Evolutionary conservation across 805 yeast genomes (phyloP).

Genomic region (Ogataea ganodermae): DNA sequence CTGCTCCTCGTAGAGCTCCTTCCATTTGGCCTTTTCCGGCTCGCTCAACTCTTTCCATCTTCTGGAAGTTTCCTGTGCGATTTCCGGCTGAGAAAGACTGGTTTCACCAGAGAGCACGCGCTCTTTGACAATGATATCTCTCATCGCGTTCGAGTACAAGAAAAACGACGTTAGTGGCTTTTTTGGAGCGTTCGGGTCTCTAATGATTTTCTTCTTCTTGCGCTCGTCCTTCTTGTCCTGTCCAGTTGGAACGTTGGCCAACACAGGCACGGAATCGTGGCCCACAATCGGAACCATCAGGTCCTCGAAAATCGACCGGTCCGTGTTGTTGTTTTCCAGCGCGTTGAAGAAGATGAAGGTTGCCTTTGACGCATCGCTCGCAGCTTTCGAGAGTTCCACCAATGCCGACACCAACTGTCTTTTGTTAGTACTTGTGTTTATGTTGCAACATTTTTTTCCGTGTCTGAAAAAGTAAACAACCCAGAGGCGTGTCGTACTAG

Average conservation of each 20-base stretch:
- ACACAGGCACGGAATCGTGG: constrained; percentile 21
- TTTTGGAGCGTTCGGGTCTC: constrained; percentile 94
- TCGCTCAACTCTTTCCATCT: constrained; percentile 75
- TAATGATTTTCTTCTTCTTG: constrained; percentile 52
- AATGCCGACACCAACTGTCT: constrained; percentile 70
- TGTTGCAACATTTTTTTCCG: too few relatives aligned
- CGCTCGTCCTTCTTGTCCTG: constrained; percentile 43
- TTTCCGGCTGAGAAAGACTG: constrained; percentile 70
- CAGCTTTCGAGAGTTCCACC: constrained; percentile 82
- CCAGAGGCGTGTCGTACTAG: background rate
- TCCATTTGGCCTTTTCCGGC: constrained; percentile 73
- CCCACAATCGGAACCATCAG: constrained; percentile 36
- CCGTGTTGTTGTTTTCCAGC: constrained; percentile 45
- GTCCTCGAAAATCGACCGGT: constrained; percentile 29
- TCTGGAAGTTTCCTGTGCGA: constrained; percentile 75
- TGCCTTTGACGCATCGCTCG: constrained; percentile 79
- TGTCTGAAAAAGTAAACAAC: background rate
- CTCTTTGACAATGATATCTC: constrained; percentile 70
- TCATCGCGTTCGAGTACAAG: constrained; percentile 70
- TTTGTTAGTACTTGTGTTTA: constrained; percentile 22
- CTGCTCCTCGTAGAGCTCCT: constrained; percentile 54
- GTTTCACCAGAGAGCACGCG: constrained; percentile 60
- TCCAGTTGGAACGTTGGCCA: constrained; percentile 29
- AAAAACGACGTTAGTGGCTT: constrained; percentile 90
- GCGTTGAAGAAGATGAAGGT: constrained; percentile 74